Evolutionary conservation across 139 green algal species (phyloP).

Genomic region (Astrephomene gubernaculifera): DNA sequence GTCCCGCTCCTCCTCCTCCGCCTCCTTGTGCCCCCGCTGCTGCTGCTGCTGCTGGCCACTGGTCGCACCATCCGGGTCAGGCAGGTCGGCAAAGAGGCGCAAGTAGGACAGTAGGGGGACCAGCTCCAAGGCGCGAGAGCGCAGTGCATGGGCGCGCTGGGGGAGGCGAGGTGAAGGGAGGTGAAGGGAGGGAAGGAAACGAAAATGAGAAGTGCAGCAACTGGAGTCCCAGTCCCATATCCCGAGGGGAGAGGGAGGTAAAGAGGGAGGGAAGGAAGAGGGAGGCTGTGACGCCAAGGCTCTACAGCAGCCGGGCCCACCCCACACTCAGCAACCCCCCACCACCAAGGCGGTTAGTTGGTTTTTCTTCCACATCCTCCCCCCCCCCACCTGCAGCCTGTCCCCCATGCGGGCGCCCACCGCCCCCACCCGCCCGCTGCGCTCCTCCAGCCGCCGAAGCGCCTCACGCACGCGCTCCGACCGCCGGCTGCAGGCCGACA

Average conservation of each 20-base stretch:
- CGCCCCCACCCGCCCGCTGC: background rate
- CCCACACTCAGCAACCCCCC: too few relatives aligned
- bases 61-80: slow-evolving; percentile 3
- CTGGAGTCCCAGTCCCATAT: too few relatives aligned
- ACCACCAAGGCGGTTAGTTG: background rate
- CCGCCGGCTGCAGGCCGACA: background rate
- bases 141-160: slow-evolving; percentile 30
- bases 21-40: too few relatives aligned
- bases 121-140: slow-evolving; percentile 31
- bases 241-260: too few relatives aligned
- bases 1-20: too few relatives aligned
- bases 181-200: background rate
- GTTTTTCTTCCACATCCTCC: background rate
- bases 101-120: slow-evolving; percentile 4
- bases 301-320: too few relatives aligned
- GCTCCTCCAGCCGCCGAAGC: slow-evolving; percentile 17
- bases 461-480: slow-evolving; percentile 19
- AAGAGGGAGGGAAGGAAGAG: too few relatives aligned
- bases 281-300: too few relatives aligned
- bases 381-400: slow-evolving; percentile 20
- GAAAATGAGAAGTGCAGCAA: too few relatives aligned
- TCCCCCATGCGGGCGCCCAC: slow-evolving; percentile 24
- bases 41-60: too few relatives aligned
- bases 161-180: background rate
- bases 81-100: slow-evolving; percentile 3